Evolutionary conservation across 306 rosid species (phyloP).

Genomic region (Sechiopsis laciniata): DNA sequence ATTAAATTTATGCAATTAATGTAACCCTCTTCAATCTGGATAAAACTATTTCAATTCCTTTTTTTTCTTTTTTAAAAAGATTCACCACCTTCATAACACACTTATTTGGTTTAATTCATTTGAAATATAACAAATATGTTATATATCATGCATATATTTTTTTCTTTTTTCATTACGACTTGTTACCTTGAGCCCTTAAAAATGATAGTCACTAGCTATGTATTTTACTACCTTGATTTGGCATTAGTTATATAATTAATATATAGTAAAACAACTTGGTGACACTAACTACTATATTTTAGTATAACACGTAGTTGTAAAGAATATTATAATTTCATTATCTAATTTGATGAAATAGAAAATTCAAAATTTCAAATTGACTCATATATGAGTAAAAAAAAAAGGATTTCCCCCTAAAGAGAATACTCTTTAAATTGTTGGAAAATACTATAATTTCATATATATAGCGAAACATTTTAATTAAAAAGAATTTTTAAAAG

Average conservation of each 20-base stretch:
- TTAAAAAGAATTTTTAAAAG: background rate
- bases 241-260: background rate
- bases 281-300: background rate
- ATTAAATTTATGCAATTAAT: too few relatives aligned
- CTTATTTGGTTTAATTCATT: background rate
- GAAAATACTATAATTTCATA: background rate
- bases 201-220: background rate
- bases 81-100: background rate
- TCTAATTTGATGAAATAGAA: background rate
- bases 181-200: background rate
- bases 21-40: background rate
- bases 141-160: background rate
- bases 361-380: background rate
- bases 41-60: background rate
- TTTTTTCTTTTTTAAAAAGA: too few relatives aligned
- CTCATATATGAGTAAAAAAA: background rate
- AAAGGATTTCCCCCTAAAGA: background rate
- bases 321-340: background rate
- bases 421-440: background rate
- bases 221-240: background rate
- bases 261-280: background rate
- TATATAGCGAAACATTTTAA: background rate
- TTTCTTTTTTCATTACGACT: background rate
- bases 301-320: too few relatives aligned
- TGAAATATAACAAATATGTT: background rate